Base-by-base conservation (phyloP, 768 basidiomycete genomes). In the Russula earlei region DNA sequence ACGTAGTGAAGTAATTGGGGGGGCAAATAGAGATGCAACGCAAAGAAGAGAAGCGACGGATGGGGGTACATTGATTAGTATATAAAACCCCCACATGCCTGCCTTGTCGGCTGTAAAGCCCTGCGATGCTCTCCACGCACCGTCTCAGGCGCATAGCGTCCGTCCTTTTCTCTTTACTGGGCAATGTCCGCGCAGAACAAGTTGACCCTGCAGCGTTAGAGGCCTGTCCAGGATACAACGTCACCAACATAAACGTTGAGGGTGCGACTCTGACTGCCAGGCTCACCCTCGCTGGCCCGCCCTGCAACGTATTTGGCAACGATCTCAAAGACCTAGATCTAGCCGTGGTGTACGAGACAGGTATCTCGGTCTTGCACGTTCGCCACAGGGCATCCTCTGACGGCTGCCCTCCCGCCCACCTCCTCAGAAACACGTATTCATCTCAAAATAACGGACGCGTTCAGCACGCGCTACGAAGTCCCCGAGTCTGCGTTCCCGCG, bases 401-500 rank as follows among this genome's bases (percentile, higher is more conserved):
- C 20, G 27, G 8, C 22, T 8, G 8, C 8, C 7, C 9, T 5
- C 6, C 40, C 20, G 10, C 17, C 34, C 41, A 34, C 22, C 27
- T n/a, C 27, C 12, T 20, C 58, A 83, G 81, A 65, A 5, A 73
- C 75, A 27, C 79, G 84, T 22, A 78, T 85, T 20, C 83, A 84
- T 57, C 66, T 85, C 57, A 84, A 84, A 65, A 80, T 85, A 49
- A 75, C 73, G 0, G 83, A 85, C 59, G 64, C 79, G 0, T 62
- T 73, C 0, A 64, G 66, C 7, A 44, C 66, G 2, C 80, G 83
- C 22, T 86, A 81, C 59, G 82, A 85, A 64, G 80, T 87, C 0
- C 84, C 85, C 7, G 77, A 77, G 12, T 74, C 74, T 0, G 78
- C 85, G 24, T 66, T 86, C 40, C 81, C 82, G 11, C 76, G 81